phyloP scores from a whole-genome alignment of 108 stramenopile species.

The Fragilaria crotonensis region DNA sequence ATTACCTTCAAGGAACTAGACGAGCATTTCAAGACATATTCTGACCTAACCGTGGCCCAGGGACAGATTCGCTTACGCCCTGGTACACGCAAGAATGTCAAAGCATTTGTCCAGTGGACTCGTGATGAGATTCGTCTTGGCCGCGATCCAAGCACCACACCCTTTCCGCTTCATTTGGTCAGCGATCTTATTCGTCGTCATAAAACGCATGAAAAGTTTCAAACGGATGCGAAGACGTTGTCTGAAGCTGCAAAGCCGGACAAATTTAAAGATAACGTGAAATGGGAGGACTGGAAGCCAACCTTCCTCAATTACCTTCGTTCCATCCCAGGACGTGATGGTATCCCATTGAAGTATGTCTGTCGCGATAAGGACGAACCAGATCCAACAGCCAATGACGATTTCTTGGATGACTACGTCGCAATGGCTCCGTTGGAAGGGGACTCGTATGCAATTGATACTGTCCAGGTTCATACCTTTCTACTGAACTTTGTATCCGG shows the following conservation, averaged over 20 bases:
- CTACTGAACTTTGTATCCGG: no score
- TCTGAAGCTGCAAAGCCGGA: conserved; percentile 3
- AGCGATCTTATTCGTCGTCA: neutral
- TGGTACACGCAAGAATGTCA: conserved; percentile 4
- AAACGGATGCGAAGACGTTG: neutral
- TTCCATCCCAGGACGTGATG: no score
- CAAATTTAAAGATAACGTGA: neutral
- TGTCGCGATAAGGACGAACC: conserved; percentile 2
- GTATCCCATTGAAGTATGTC: neutral
- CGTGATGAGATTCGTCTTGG: neutral
- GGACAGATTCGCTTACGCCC: conserved; percentile 6
- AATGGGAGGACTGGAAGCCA: conserved; percentile 8
- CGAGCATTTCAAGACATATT: neutral
- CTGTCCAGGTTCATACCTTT: no score
- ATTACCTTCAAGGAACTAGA: no score
- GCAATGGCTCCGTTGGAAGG: no score
- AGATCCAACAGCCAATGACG: neutral
- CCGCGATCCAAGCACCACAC: neutral
- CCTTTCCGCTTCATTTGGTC: neutral
- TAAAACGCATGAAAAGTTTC: conserved; percentile 1
- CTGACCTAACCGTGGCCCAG: neutral
- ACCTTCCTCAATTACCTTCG: conserved; percentile 4
- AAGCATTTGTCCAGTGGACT: no score
- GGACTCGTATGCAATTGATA: no score
- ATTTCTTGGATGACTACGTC: no score